These are phyloP conservation scores for Stipa capillata DNA, from an alignment of 176 grass and related monocot species.

Conservation along the genomic window DNA sequence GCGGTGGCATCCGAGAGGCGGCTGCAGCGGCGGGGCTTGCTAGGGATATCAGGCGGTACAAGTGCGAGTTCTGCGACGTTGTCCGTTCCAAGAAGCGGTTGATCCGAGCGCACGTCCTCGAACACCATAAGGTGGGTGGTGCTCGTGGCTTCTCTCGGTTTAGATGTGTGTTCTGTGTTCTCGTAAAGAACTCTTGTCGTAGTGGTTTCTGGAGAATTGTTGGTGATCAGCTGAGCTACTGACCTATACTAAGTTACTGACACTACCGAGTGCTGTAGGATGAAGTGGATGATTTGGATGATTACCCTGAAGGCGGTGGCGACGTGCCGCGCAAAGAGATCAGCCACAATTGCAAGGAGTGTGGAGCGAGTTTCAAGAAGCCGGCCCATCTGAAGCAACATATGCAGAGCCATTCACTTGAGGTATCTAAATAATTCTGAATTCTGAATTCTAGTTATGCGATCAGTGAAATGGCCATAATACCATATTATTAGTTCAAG, in stretches of 20 bases:
- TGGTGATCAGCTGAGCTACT: too few species aligned
- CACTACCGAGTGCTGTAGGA: slow-evolving; percentile 13
- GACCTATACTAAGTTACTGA: too few species aligned
- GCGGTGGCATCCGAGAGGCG: neutral
- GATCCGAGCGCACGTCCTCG: slow-evolving; percentile 42
- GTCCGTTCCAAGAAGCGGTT: slow-evolving; percentile 53
- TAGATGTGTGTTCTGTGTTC: neutral
- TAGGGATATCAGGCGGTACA: slow-evolving; percentile 49
- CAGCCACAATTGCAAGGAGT: slow-evolving; percentile 33
- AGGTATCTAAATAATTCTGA: slow-evolving; percentile 27
- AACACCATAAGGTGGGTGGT: slow-evolving; percentile 32
- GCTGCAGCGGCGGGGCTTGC: neutral
- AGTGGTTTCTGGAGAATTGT: neutral
- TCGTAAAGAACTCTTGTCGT: neutral
- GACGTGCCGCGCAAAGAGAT: neutral
- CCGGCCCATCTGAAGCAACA: slow-evolving; percentile 69
- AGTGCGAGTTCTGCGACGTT: slow-evolving; percentile 53
- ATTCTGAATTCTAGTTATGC: neutral
- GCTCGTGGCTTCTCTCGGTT: neutral
- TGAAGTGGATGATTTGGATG: slow-evolving; percentile 13
- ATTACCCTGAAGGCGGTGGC: neutral
- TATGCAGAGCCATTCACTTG: slow-evolving; percentile 55
- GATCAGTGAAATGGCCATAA: neutral
- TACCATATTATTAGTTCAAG: neutral
- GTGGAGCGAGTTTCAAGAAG: slow-evolving; percentile 45